Percentiles rank a stretch among this genome's conserved stretches.
Evolutionary conservation across 345 rosid species (phyloP).

Genomic region (Reutealis trisperma): DNA sequence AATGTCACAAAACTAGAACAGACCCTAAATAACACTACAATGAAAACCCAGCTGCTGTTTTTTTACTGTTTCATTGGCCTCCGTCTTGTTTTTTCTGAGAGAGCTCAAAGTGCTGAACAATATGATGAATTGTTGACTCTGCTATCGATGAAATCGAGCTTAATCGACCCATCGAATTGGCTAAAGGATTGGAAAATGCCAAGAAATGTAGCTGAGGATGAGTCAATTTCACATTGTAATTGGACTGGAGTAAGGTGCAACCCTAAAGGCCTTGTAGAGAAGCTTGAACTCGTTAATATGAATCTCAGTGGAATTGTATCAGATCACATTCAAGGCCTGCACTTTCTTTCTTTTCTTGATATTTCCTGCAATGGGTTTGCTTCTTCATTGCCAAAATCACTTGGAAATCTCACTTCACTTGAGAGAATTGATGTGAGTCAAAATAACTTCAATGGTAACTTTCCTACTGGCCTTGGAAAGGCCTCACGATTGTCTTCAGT

Average conservation of each 20-base stretch:
- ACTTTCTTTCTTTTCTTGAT: conserved; percentile 45
- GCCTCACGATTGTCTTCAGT: conserved; percentile 60
- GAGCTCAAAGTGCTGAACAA: conserved; percentile 23
- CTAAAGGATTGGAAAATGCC: conserved; percentile 62
- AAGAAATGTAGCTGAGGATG: conserved; percentile 21
- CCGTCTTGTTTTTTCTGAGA: conserved; percentile 45
- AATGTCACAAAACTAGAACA: conserved; percentile 44
- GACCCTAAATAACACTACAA: conserved; percentile 30
- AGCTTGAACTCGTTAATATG: conserved; percentile 71
- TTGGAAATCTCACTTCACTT: conserved; percentile 59
- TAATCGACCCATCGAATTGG: conserved; percentile 54
- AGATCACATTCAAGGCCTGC: conserved; percentile 51
- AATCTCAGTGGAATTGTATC: conserved; percentile 72
- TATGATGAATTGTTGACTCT: conserved; percentile 50
- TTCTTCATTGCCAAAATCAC: conserved; percentile 55
- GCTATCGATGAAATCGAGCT: conserved; percentile 53
- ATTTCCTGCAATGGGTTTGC: conserved; percentile 58
- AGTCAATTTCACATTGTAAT: conserved; percentile 44
- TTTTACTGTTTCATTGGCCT: conserved; percentile 51
- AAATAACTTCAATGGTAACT: conserved; percentile 67
- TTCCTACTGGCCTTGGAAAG: conserved; percentile 78
- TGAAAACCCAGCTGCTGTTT: conserved; percentile 45
- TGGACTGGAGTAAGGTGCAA: conserved; percentile 83
- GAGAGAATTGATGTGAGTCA: conserved; percentile 64
- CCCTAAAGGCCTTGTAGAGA: conserved; percentile 56